phyloP scores from a whole-genome alignment of 306 rosid genomes.

The Alnus rubra region DNA sequence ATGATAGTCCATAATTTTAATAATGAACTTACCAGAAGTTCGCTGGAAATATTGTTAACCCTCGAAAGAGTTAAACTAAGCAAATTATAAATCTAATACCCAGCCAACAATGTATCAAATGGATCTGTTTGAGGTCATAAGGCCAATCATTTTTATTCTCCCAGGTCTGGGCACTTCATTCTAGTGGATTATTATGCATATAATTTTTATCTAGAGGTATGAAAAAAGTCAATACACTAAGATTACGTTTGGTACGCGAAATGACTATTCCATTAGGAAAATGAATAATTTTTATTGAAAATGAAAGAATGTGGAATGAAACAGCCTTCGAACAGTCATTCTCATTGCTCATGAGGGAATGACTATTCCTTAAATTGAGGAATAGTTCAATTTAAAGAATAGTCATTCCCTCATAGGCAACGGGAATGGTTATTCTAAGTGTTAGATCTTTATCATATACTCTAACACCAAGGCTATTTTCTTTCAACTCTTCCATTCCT shows the following conservation, averaged over 20 bases:
- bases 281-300: no score
- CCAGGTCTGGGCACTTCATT: neutral
- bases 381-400: no score
- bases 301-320: no score
- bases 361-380: no score
- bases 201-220: neutral
- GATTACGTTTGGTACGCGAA: no score
- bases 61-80: neutral
- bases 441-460: no score
- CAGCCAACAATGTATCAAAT: neutral
- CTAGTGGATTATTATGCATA: neutral
- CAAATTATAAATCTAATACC: neutral
- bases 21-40: neutral
- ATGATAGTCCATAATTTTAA: neutral
- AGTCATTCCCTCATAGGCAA: no score
- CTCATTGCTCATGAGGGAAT: no score
- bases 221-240: neutral
- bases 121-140: neutral
- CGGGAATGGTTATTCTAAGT: no score
- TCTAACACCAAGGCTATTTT: no score
- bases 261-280: no score
- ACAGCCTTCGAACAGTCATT: neutral
- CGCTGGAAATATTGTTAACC: neutral
- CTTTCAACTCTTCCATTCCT: no score
- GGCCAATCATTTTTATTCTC: neutral